These are phyloP conservation scores for Thyridium curvatum DNA, from an alignment of 2,329 filamentous ascomycete genomes.

Conservation along the genomic window DNA sequence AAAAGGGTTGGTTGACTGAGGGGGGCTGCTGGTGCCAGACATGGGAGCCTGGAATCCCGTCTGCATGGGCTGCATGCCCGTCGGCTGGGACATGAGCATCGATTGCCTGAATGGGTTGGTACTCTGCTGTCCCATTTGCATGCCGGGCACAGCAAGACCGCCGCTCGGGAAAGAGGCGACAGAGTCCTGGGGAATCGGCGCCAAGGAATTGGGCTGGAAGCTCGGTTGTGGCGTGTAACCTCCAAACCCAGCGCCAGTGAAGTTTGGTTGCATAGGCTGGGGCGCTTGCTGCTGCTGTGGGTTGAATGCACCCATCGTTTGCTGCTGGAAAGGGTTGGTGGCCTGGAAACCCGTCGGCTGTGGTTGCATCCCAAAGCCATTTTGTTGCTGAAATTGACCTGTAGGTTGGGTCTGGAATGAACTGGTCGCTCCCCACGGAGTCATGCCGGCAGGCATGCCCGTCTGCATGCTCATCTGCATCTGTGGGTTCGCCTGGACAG, in stretches of 20 bases:
- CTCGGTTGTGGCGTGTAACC: constrained; percentile 65
- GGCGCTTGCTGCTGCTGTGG: constrained; percentile 28
- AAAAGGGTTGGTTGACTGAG: constrained; percentile 82
- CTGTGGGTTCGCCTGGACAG: constrained; percentile 33
- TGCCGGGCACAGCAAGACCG: constrained; percentile 30
- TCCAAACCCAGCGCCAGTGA: constrained; percentile 73
- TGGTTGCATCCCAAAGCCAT: constrained; percentile 28
- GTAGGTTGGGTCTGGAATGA: constrained; percentile 26
- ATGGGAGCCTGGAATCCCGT: constrained; percentile 3
- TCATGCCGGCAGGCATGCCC: constrained; percentile 16
- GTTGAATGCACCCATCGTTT: constrained; percentile 23
- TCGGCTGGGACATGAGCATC: constrained; percentile 60
- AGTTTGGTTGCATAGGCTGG: constrained; percentile 39
- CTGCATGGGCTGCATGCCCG: constrained; percentile 36
- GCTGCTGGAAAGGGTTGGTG: constrained; percentile 36
- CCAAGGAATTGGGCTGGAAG: constrained; percentile 47
- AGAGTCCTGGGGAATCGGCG: constrained; percentile 53
- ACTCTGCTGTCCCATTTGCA: constrained; percentile 45
- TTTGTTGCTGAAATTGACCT: constrained; percentile 15
- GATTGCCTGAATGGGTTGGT: constrained; percentile 96
- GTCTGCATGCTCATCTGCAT: constrained; percentile 26
- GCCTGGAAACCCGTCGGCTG: constrained; percentile 33
- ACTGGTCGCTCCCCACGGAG: constrained; percentile 26
- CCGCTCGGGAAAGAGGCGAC: constrained; percentile 43
- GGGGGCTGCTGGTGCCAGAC: constrained; percentile 22